Conservation (phyloP, 768 basidiomycete species). For the Asterophora parasitica region DNA sequence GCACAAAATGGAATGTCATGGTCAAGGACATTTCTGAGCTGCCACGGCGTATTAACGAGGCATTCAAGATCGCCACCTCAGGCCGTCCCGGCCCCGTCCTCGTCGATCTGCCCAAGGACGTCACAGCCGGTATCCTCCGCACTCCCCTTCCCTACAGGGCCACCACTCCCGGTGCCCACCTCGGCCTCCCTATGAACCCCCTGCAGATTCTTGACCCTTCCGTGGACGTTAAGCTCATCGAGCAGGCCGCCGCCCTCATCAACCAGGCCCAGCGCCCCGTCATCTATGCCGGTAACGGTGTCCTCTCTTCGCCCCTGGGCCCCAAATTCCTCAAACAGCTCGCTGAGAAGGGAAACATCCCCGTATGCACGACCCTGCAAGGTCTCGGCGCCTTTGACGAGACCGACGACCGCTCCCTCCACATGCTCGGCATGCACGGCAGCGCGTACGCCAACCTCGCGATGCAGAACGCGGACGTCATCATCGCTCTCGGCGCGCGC, state of each 20-base stretch:
- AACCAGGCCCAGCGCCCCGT: constrained; percentile 88
- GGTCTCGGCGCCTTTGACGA: constrained; percentile 97
- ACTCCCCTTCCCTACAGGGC: constrained; percentile 81
- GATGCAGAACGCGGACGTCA: constrained; percentile 96
- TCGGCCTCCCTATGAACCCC: constrained; percentile 74
- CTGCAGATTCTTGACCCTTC: constrained; percentile 53
- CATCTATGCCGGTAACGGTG: constrained; percentile 90
- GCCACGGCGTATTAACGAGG: constrained; percentile 94
- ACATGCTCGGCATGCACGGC: constrained; percentile 99
- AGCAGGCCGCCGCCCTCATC: constrained; percentile 85
- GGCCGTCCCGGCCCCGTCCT: constrained; percentile 97
- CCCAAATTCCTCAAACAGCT: constrained; percentile 79
- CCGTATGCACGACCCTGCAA: constrained; percentile 94
- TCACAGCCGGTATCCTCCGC: constrained; percentile 88
- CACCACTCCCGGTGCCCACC: constrained; percentile 74
- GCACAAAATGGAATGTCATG: constrained; percentile 99
- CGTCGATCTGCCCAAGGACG: constrained; percentile 98
- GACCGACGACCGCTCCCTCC: constrained; percentile 75
- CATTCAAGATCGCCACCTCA: constrained; percentile 97
- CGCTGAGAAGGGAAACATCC: constrained; percentile 84
- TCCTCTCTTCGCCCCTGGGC: constrained; percentile 77
- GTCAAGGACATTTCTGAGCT: constrained; percentile 95
- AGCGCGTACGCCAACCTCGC: constrained; percentile 95
- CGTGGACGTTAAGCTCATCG: constrained; percentile 61
- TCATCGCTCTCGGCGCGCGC: constrained; percentile 93